phyloP scores from a whole-genome alignment of 768 basidiomycete genomes.

The Mrakia gelida region DNA sequence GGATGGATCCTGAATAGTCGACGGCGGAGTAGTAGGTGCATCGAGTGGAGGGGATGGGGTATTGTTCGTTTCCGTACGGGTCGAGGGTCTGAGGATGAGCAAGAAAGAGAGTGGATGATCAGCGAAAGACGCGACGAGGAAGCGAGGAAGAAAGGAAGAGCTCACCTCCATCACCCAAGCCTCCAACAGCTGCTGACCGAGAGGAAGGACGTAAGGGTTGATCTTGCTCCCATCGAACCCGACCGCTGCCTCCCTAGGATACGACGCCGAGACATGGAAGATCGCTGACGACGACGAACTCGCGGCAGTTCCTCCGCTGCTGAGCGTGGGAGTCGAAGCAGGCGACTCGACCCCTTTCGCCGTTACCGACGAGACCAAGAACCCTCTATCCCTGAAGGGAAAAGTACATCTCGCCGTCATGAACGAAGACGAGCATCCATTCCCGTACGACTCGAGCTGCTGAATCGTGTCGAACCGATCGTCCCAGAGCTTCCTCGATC shows the following conservation, averaged over 20 bases:
- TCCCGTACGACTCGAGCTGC: conserved; percentile 71
- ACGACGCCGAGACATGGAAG: conserved; percentile 75
- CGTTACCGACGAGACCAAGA: conserved; percentile 70
- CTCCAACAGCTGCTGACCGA: conserved; percentile 79
- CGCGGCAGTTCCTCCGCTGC: conserved; percentile 16
- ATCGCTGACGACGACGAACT: conserved; percentile 51
- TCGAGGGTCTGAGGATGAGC: conserved; percentile 76
- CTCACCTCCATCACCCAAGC: conserved; percentile 64
- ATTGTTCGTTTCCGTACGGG: conserved; percentile 88
- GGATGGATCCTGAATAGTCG: conserved; percentile 81
- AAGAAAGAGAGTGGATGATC: background rate
- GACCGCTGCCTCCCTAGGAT: conserved; percentile 49
- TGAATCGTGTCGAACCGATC: conserved; percentile 68
- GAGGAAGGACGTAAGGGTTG: conserved; percentile 67
- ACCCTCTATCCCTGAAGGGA: conserved; percentile 84
- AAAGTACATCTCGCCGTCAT: conserved; percentile 67
- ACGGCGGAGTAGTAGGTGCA: conserved; percentile 79
- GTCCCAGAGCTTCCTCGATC: conserved; percentile 79
- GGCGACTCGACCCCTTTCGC: conserved; percentile 50
- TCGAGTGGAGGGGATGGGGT: conserved; percentile 85
- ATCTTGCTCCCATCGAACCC: conserved; percentile 60
- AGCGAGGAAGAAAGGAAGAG: background rate
- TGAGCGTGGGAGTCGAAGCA: conserved; percentile 40
- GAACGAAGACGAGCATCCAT: conserved; percentile 67
- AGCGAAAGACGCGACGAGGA: background rate